These are phyloP conservation scores for Deakozyma indianensis DNA, from an alignment of 805 yeast genomes.

Conservation along the genomic window DNA sequence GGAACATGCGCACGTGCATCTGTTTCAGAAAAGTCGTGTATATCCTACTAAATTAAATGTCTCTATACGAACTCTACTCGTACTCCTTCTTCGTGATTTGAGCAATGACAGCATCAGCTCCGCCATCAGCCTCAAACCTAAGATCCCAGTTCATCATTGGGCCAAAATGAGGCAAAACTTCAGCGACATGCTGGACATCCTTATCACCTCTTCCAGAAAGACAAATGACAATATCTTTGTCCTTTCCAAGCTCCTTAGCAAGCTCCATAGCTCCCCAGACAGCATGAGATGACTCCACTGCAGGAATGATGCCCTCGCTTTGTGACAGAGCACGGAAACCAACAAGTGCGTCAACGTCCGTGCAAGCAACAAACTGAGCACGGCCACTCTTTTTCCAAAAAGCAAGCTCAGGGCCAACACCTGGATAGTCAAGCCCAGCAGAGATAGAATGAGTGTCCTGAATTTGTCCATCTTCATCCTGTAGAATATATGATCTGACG, in stretches of 20 bases:
- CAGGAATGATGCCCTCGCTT: slow-evolving; percentile 96
- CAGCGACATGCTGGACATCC: slow-evolving; percentile 97
- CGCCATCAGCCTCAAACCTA: slow-evolving; percentile 36
- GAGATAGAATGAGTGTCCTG: slow-evolving; percentile 96
- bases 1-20: too few species aligned
- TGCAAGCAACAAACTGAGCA: slow-evolving; percentile 80
- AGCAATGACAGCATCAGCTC: background rate
- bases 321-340: slow-evolving; percentile 85
- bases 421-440: slow-evolving; percentile 98
- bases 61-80: too few species aligned
- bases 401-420: slow-evolving; percentile 97
- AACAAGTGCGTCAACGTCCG: slow-evolving; percentile 85
- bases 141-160: slow-evolving; percentile 92
- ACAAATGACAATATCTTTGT: slow-evolving; percentile 72
- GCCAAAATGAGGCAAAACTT: slow-evolving; percentile 77
- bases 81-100: background rate
- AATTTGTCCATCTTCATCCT: slow-evolving; percentile 86
- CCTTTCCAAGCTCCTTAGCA: slow-evolving; percentile 71
- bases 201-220: slow-evolving; percentile 98
- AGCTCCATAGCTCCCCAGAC: slow-evolving; percentile 78
- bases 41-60: too few species aligned
- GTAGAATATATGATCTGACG: slow-evolving; percentile 85
- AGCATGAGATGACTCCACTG: slow-evolving; percentile 95
- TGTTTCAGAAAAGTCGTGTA: too few species aligned
- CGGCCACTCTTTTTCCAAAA: slow-evolving; percentile 91